phyloP scores from a whole-genome alignment of 164 flowering plant genomes.

The Warburgia ugandensis region DNA sequence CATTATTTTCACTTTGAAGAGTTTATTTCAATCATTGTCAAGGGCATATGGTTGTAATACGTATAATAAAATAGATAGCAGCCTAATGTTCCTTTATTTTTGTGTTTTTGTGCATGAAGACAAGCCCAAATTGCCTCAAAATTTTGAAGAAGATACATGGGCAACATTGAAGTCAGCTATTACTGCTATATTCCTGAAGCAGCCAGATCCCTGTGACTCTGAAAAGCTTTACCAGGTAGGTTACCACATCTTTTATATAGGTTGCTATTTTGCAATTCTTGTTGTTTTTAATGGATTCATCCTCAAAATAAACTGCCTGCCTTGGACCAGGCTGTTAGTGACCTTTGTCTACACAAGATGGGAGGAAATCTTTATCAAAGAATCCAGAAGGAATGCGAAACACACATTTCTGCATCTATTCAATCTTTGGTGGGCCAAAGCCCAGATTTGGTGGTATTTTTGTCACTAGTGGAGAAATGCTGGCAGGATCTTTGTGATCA shows the following conservation, averaged over 20 bases:
- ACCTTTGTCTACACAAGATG: constrained; percentile 90
- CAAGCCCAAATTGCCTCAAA: constrained; percentile 75
- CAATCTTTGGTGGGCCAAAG: constrained; percentile 88
- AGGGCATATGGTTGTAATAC: too few relatives aligned
- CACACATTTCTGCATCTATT: constrained; percentile 63
- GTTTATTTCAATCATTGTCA: too few relatives aligned
- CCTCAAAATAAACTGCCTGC: neutral
- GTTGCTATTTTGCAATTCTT: too few relatives aligned
- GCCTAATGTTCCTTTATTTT: too few relatives aligned
- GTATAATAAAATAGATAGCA: too few relatives aligned
- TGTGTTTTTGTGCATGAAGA: constrained; percentile 35
- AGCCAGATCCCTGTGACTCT: constrained; percentile 70
- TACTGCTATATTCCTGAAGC: constrained; percentile 83
- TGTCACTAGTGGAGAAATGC: constrained; percentile 84
- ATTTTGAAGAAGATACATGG: constrained; percentile 98
- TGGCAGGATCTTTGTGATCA: constrained; percentile 99
- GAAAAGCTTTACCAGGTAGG: constrained; percentile 91
- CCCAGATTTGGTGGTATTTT: constrained; percentile 87
- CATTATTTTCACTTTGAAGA: too few relatives aligned
- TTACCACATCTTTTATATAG: neutral
- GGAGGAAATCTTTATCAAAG: constrained; percentile 86
- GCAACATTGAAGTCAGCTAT: constrained; percentile 84
- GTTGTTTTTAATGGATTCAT: neutral
- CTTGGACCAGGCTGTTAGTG: constrained; percentile 67
- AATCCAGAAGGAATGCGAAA: constrained; percentile 82